Conservation (phyloP, 306 rosid species). For the Boehmeria nivea region DNA sequence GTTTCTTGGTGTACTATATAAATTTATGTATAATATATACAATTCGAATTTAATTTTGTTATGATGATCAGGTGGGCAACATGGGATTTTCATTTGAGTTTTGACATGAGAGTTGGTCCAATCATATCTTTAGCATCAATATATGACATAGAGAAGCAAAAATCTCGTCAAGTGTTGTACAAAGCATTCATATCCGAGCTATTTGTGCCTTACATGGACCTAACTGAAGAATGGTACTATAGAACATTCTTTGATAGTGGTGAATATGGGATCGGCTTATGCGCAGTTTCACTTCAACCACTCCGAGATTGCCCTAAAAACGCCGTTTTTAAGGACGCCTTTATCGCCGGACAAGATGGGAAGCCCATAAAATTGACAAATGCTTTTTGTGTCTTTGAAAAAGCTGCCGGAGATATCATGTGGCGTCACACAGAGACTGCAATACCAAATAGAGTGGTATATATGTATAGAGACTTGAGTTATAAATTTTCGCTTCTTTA, state of each 20-base stretch:
- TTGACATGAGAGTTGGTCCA: slow-evolving; percentile 42
- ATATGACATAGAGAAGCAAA: slow-evolving; percentile 32
- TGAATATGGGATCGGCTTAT: slow-evolving; percentile 47
- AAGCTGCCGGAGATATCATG: slow-evolving; percentile 42
- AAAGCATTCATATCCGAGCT: slow-evolving; percentile 49
- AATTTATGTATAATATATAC: too few species aligned
- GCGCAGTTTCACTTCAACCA: slow-evolving; percentile 39
- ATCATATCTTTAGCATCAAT: slow-evolving; percentile 55
- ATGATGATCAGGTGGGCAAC: slow-evolving; percentile 46
- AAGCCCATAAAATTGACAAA: slow-evolving; percentile 35
- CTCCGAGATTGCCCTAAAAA: slow-evolving; percentile 46
- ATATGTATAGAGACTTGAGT: too few species aligned
- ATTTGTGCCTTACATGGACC: slow-evolving; percentile 54
- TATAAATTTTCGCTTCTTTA: too few species aligned
- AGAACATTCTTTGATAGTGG: slow-evolving; percentile 44
- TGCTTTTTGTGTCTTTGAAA: slow-evolving; percentile 50
- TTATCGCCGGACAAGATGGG: slow-evolving; percentile 33
- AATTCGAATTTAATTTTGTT: too few species aligned
- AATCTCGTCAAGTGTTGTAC: slow-evolving; percentile 36
- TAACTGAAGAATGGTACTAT: slow-evolving; percentile 53
- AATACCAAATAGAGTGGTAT: slow-evolving; percentile 31
- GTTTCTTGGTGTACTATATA: too few species aligned
- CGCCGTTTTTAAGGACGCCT: slow-evolving; percentile 48
- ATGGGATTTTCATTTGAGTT: slow-evolving; percentile 41
- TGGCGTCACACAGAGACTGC: slow-evolving; percentile 59